Conservation (phyloP, 352 stramenopile species). For the Phytophthora pistaciae region DNA sequence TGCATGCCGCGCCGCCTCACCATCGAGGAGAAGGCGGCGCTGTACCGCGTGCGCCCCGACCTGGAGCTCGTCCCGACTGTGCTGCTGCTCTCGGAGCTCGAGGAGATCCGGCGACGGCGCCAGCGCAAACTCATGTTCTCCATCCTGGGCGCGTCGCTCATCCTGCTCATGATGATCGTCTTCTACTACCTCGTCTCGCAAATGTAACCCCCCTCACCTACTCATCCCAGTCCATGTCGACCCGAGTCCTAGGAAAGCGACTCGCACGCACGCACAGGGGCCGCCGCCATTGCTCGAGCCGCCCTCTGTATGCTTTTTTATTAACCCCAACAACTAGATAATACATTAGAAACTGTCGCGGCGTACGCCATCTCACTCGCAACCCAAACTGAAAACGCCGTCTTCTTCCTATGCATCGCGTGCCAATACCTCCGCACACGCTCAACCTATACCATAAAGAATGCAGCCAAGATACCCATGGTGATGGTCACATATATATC, state of each 20-base stretch:
- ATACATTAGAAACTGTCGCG: constrained; percentile 30
- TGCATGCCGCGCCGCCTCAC: constrained; percentile 78
- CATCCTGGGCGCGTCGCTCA: constrained; percentile 64
- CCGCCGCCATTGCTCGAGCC: neutral
- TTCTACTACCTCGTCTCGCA: constrained; percentile 84
- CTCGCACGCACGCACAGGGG: constrained; percentile 22
- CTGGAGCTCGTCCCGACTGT: constrained; percentile 72
- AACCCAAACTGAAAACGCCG: neutral
- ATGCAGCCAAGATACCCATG: no score
- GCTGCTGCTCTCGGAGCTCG: constrained; percentile 66
- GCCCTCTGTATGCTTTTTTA: constrained; percentile 35
- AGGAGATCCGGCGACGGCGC: constrained; percentile 63
- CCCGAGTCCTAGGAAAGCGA: constrained; percentile 2
- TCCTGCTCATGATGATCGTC: constrained; percentile 79
- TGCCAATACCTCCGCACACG: neutral
- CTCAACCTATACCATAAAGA: neutral
- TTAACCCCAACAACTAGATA: constrained; percentile 19
- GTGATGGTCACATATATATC: no score
- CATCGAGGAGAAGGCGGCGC: constrained; percentile 77
- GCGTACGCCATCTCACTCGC: constrained; percentile 1
- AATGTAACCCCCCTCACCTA: constrained; percentile 40
- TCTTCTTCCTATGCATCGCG: neutral
- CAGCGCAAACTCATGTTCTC: constrained; percentile 83
- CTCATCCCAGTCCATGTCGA: constrained; percentile 1
- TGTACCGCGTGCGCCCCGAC: constrained; percentile 77